Evolutionary conservation across 352 stramenopile species (phyloP).

Genomic region (Pelagophyceae sp.): DNA sequence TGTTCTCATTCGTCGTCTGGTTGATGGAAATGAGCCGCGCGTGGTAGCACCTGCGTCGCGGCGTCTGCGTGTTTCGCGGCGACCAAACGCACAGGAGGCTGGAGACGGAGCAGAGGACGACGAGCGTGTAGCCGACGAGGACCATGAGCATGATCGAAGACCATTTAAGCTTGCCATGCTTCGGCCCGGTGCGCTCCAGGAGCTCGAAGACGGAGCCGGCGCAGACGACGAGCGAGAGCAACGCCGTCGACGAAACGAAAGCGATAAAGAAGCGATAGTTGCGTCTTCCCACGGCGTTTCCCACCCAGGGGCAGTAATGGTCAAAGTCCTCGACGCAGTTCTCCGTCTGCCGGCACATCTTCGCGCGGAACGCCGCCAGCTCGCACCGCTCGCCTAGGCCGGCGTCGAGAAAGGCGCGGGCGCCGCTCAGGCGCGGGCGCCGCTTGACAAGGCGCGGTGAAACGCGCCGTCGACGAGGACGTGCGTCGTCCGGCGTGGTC

Average conservation of each 20-base stretch:
- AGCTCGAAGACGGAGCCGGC: not conserved
- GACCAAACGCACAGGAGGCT: not conserved
- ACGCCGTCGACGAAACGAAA: not conserved
- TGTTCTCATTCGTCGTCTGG: constrained; percentile 15
- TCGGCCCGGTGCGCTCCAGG: not conserved
- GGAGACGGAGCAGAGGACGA: not conserved
- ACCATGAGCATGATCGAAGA: not conserved
- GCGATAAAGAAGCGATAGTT: constrained; percentile 19
- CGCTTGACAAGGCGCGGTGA: not conserved
- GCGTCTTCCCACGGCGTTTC: constrained; percentile 4
- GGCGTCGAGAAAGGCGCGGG: not conserved
- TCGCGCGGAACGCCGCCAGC: not conserved
- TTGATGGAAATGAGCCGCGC: not conserved
- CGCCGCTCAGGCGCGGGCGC: not conserved
- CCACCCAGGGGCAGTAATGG: constrained; percentile 18
- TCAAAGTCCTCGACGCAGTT: constrained; percentile 13
- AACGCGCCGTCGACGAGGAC: not conserved
- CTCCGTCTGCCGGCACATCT: constrained; percentile 8
- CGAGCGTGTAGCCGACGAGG: not conserved
- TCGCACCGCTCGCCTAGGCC: not conserved
- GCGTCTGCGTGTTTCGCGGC: too few species aligned
- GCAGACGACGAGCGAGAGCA: not conserved
- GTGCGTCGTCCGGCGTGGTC: not conserved
- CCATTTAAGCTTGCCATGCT: not conserved
- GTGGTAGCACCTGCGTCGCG: not conserved